phyloP scores from a whole-genome alignment of 75 land plant genomes.

The Pseudotsuga menziesii region DNA sequence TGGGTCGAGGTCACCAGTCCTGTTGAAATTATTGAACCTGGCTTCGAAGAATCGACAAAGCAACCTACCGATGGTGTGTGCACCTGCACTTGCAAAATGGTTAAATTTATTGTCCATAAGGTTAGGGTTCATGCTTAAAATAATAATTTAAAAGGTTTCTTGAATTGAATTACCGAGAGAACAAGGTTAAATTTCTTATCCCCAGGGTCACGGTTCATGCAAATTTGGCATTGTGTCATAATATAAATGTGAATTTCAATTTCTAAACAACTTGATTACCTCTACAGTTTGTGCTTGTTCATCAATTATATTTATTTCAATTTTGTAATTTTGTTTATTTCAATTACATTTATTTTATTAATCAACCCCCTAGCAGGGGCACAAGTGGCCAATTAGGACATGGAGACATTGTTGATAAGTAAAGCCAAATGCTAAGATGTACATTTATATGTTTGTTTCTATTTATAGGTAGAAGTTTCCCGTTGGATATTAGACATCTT shows the following conservation, averaged over 20 bases:
- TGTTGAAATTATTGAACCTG: constrained; percentile 51
- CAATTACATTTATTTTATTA: too few species aligned
- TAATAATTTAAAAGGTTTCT: background rate
- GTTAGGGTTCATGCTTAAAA: background rate
- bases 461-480: background rate
- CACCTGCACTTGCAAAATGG: background rate
- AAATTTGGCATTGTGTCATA: too few species aligned
- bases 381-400: constrained; percentile 97
- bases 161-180: too few species aligned
- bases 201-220: background rate
- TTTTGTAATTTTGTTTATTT: too few species aligned
- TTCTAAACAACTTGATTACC: too few species aligned
- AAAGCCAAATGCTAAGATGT: background rate
- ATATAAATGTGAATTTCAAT: too few species aligned
- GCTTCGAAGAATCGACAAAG: constrained; percentile 41
- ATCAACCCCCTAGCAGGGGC: too few species aligned
- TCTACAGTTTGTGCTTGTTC: too few species aligned
- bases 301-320: too few species aligned
- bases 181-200: background rate
- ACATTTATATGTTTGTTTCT: background rate
- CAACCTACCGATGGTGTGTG: constrained; percentile 51
- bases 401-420: constrained; percentile 83
- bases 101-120: background rate
- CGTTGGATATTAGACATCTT: too few species aligned
- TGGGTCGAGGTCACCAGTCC: constrained; percentile 31